Evolutionary conservation across 768 basidiomycete species (phyloP).

Genomic region (Cystobasidium ongulense): DNA sequence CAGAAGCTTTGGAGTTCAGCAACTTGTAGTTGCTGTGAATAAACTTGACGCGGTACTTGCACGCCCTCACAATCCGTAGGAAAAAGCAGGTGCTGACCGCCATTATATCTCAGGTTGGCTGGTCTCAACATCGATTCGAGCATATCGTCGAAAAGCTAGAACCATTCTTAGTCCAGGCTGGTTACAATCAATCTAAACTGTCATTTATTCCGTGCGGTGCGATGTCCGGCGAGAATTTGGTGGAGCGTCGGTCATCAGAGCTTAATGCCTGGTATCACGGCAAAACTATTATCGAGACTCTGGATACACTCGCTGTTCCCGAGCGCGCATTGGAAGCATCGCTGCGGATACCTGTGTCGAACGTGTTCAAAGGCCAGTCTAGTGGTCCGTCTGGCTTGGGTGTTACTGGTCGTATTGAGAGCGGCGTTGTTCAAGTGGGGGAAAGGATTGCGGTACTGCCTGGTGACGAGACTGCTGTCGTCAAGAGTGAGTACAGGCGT

Average conservation of each 20-base stretch:
- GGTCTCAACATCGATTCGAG: constrained; percentile 73
- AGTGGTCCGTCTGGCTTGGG: constrained; percentile 60
- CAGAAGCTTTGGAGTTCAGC: constrained; percentile 99
- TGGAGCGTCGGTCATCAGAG: constrained; percentile 48
- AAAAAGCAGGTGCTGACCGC: not conserved
- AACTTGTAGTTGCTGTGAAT: constrained; percentile 88
- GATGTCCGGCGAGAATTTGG: constrained; percentile 78
- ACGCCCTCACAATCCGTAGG: not conserved
- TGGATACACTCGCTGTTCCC: constrained; percentile 33
- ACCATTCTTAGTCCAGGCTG: constrained; percentile 77
- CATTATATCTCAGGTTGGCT: constrained; percentile 76
- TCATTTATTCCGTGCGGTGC: constrained; percentile 82
- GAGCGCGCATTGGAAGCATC: constrained; percentile 54
- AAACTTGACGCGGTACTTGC: constrained; percentile 73
- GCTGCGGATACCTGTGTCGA: constrained; percentile 79
- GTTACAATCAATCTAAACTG: constrained; percentile 70
- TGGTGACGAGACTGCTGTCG: constrained; percentile 77
- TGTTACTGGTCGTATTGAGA: constrained; percentile 72
- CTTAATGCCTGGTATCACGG: constrained; percentile 74
- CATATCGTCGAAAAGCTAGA: constrained; percentile 67
- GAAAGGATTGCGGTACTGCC: constrained; percentile 78
- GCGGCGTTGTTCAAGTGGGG: constrained; percentile 84
- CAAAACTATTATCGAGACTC: constrained; percentile 50
- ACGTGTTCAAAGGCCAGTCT: constrained; percentile 84
- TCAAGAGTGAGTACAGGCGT: constrained; percentile 50